These are phyloP conservation scores for Stenogyne calaminthoides DNA, from an alignment of 305 asterid genomes.

Conservation along the genomic window DNA sequence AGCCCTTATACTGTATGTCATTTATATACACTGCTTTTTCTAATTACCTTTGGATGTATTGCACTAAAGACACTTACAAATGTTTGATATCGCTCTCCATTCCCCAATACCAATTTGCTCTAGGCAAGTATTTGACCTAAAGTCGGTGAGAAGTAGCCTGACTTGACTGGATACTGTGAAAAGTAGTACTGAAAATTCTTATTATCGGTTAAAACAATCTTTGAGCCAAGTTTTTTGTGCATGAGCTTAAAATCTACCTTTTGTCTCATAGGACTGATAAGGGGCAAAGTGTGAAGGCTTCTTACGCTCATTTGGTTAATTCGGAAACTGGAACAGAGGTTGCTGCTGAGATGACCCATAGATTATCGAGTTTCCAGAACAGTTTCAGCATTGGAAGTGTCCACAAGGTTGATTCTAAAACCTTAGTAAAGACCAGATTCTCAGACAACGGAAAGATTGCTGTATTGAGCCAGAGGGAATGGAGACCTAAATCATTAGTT, in stretches of 20 bases:
- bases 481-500: conserved; percentile 80
- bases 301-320: conserved; percentile 64
- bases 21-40: conserved; percentile 1
- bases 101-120: background rate
- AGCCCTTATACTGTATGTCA: conserved; percentile 63
- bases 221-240: background rate
- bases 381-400: conserved; percentile 72
- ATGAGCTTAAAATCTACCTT: background rate
- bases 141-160: background rate
- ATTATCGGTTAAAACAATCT: background rate
- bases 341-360: conserved; percentile 83
- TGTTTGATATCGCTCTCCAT: background rate
- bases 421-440: conserved; percentile 67
- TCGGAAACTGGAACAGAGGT: conserved; percentile 69
- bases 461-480: conserved; percentile 65
- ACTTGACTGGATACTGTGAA: background rate
- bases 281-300: conserved; percentile 83
- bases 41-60: background rate
- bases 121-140: background rate
- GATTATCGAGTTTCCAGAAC: conserved; percentile 59
- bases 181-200: background rate
- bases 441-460: conserved; percentile 72
- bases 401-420: conserved; percentile 57
- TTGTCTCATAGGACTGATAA: conserved; percentile 57
- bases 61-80: background rate